Evolutionary conservation across 1,284 basidiomycete genomes (phyloP), one percentile per base, ranked within the genome.

Genomic region (Moesziomyces globuligerus): DNA sequence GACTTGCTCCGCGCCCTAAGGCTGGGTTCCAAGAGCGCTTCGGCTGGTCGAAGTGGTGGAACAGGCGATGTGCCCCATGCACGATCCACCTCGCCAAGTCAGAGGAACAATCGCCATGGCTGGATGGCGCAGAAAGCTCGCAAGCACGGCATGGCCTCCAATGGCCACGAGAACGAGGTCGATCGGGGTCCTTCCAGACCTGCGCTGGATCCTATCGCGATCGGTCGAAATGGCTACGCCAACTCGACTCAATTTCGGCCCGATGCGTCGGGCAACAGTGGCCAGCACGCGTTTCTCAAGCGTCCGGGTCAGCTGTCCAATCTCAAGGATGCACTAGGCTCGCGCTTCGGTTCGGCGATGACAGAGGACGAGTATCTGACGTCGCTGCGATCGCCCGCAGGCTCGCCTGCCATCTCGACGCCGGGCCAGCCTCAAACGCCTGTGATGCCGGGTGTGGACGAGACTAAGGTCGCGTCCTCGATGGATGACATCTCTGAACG

Each of bases 1-100:
- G 59, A 49, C 3, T 51, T 83, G 18, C 51, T 81, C 11, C 62
- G 71, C 10, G 56, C 75, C 0, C 58, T 83, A 21, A 62, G 80
- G 15, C 40, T 67, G 15, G 67, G 71, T 20, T 52, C 49, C 45
- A 49, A 75, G 37, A 53, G 76, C 66, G 40, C 61, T 41, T 46
- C 62, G n/a, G 56, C 70, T 55, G 36, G 56, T 37, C 74, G 58
- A 32, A 37, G 28, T 25, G 47, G 57, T 18, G 47, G 50, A 26
- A 26, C 48, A n/a, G 47, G 43, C n/a, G 61, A 65, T 1, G 48
- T 58, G 8, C 42, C 48, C 8, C 47, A 54, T 13, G 43, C 55
- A 28, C 53, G 65, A 23, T 43, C 50, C 17, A 40, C 48, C 17
- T 59, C 65, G 23, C 60, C 62, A 10, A 54, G 50, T 18, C 65